Percentiles rank a stretch among this genome's conserved stretches.
Conservation (phyloP, 2,329 filamentous ascomycete genomes). For the Aspergillus floridensis region DNA sequence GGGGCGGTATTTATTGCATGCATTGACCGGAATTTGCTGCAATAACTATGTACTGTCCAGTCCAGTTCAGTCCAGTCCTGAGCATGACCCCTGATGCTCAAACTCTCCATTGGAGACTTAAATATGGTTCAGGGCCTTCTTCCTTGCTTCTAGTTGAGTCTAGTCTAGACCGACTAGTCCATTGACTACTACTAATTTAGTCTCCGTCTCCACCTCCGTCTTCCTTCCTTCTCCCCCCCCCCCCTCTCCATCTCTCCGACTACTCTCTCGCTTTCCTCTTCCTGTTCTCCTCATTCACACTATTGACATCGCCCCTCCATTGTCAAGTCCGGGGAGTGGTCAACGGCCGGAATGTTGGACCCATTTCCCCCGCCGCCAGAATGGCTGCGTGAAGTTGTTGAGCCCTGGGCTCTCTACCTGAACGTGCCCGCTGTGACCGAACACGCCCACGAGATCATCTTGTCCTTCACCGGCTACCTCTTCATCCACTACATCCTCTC, state of each 20-base stretch:
- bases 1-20: neutral
- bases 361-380: constrained; percentile 50
- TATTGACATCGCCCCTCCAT: neutral
- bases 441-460: constrained; percentile 61
- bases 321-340: constrained; percentile 8
- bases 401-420: constrained; percentile 53
- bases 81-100: neutral
- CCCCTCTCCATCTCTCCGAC: neutral
- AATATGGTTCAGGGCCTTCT: neutral
- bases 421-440: constrained; percentile 55
- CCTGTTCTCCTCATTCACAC: neutral
- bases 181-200: neutral
- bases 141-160: neutral
- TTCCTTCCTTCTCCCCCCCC: constrained; percentile 6
- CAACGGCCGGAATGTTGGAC: constrained; percentile 41
- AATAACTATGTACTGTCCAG: neutral
- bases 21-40: neutral
- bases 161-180: neutral
- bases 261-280: neutral
- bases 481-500: constrained; percentile 54
- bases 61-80: neutral
- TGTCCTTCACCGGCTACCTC: constrained; percentile 58
- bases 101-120: neutral
- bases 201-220: constrained; percentile 8
- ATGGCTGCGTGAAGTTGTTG: constrained; percentile 48